phyloP scores from a whole-genome alignment of 1,139 yeast species.

The Protomyces inundatus region DNA sequence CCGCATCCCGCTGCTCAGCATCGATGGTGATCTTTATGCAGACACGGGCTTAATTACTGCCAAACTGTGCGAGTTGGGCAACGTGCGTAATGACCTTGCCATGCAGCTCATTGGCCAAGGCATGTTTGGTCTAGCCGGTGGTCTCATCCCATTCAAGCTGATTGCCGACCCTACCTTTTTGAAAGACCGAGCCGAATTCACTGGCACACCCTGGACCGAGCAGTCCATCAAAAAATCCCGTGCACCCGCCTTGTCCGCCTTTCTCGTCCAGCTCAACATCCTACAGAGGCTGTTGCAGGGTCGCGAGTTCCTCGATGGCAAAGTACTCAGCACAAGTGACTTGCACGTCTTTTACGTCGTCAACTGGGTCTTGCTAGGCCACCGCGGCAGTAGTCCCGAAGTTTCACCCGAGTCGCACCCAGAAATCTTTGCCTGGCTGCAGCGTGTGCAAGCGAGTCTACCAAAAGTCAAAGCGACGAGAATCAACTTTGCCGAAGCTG shows the following conservation, averaged over 20 bases:
- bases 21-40: constrained; percentile 18
- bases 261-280: constrained; percentile 8
- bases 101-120: constrained; percentile 6
- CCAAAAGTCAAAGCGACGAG: not conserved
- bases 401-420: constrained; percentile 3
- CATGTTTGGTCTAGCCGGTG: constrained; percentile 4
- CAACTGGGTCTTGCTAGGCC: constrained; percentile 17
- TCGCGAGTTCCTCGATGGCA: not conserved
- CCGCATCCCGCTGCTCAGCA: constrained; percentile 13
- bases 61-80: constrained; percentile 1
- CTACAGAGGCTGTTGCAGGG: constrained; percentile 7
- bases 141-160: constrained; percentile 5
- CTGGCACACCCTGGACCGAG: constrained; percentile 23
- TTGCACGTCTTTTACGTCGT: constrained; percentile 16
- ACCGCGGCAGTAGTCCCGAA: constrained; percentile 4
- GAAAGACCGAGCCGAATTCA: constrained; percentile 11
- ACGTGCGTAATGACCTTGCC: not conserved
- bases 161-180: constrained; percentile 20
- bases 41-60: constrained; percentile 3
- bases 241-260: constrained; percentile 1
- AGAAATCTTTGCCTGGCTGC: constrained; percentile 9
- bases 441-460: not conserved
- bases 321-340: constrained; percentile 9
- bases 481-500: constrained; percentile 6
- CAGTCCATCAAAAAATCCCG: not conserved